A percentile compares a stretch with the other conserved stretches of the same genome.
These are phyloP conservation scores for Sequoia sempervirens DNA, from an alignment of 75 land plant species.

Conservation along the genomic window DNA sequence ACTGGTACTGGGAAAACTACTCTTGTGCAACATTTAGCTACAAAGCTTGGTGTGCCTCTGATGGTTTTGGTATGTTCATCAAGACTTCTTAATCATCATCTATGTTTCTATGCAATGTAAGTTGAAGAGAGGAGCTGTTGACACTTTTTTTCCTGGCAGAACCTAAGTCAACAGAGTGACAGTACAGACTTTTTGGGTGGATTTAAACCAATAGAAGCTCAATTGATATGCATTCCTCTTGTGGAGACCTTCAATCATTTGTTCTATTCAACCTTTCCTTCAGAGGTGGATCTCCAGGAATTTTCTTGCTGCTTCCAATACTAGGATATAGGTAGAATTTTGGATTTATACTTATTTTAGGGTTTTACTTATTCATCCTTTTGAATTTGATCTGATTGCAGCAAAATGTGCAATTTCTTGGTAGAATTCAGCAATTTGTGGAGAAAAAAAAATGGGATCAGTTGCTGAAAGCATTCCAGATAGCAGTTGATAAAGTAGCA, in stretches of 20 bases:
- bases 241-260: slow-evolving; percentile 60
- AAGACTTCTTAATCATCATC: background rate
- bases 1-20: too few relatives aligned
- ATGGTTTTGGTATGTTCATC: slow-evolving; percentile 69
- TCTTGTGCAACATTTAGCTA: too few relatives aligned
- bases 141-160: slow-evolving; percentile 35
- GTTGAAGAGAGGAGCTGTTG: background rate
- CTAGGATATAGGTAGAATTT: background rate
- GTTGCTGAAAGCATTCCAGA: slow-evolving; percentile 43
- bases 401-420: slow-evolving; percentile 51
- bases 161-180: slow-evolving; percentile 96
- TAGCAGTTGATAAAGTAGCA: slow-evolving; percentile 33
- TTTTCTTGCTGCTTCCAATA: background rate
- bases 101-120: background rate
- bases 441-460: slow-evolving; percentile 63
- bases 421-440: slow-evolving; percentile 33
- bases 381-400: slow-evolving; percentile 12
- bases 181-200: slow-evolving; percentile 91
- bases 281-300: slow-evolving; percentile 33
- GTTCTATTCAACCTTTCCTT: slow-evolving; percentile 64
- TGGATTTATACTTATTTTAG: background rate
- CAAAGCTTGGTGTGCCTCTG: slow-evolving; percentile 15
- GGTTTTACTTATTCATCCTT: slow-evolving; percentile 4
- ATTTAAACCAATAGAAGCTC: slow-evolving; percentile 84
- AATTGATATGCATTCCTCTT: slow-evolving; percentile 63